Percentiles rank a stretch among this genome's conserved stretches.
These are phyloP conservation scores for Botrytis deweyae DNA, from an alignment of 2,329 filamentous ascomycete genomes.

Conservation along the genomic window DNA sequence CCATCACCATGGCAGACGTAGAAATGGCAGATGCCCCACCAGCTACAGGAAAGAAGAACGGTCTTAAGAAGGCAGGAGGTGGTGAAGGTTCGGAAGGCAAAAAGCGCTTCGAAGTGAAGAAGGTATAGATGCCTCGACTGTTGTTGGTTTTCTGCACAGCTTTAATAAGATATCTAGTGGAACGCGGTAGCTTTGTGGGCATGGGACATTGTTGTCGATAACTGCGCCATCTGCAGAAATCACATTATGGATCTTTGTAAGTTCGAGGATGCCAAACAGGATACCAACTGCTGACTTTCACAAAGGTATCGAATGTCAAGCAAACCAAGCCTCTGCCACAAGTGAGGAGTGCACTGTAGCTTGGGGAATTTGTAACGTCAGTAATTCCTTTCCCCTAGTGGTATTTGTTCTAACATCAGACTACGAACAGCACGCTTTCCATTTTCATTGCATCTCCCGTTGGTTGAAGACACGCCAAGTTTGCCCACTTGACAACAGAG, in stretches of 20 bases:
- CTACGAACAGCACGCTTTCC: slow-evolving; percentile 81
- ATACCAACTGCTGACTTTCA: slow-evolving; percentile 23
- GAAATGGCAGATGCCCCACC: slow-evolving; percentile 88
- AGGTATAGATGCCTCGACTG: slow-evolving; percentile 56
- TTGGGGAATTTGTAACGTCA: slow-evolving; percentile 98
- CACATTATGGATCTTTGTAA: slow-evolving; percentile 99
- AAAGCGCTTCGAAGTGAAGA: slow-evolving; percentile 98
- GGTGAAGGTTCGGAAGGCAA: slow-evolving; percentile 65
- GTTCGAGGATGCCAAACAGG: slow-evolving; percentile 36
- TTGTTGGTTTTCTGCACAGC: neutral
- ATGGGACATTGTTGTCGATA: slow-evolving; percentile 99
- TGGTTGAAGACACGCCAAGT: slow-evolving; percentile 99
- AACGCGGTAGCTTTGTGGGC: slow-evolving; percentile 98
- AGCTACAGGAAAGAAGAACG: slow-evolving; percentile 53
- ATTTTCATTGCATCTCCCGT: slow-evolving; percentile 98
- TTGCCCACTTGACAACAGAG: slow-evolving; percentile 93
- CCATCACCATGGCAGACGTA: slow-evolving; percentile 77
- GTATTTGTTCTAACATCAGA: slow-evolving; percentile 16
- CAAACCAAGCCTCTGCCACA: slow-evolving; percentile 94
- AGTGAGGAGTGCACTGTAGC: slow-evolving; percentile 98
- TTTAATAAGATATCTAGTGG: slow-evolving; percentile 61
- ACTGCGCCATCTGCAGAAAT: slow-evolving; percentile 98
- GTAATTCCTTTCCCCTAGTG: slow-evolving; percentile 41
- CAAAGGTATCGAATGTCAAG: slow-evolving; percentile 92
- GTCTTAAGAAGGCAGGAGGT: slow-evolving; percentile 49